A percentile compares a stretch with the other conserved stretches of the same genome.
Conservation (phyloP, 805 yeast genomes). For the Priceomyces castillae region DNA sequence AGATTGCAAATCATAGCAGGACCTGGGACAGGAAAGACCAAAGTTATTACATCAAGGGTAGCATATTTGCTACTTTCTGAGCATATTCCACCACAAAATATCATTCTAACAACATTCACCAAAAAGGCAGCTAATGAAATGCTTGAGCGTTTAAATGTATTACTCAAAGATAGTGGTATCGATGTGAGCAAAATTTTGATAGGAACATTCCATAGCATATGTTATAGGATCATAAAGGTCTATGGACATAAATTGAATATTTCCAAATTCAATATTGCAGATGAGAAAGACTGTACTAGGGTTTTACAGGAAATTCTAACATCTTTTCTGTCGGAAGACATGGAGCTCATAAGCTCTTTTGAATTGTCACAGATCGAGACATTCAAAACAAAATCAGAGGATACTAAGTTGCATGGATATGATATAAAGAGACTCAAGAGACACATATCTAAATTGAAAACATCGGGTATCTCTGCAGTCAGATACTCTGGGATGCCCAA, state of each 20-base stretch:
- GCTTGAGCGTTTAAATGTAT: slow-evolving; percentile 52
- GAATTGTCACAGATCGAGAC: slow-evolving; percentile 13
- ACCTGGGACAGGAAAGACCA: slow-evolving; percentile 76
- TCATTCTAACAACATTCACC: slow-evolving; percentile 90
- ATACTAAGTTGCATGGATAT: slow-evolving; percentile 27
- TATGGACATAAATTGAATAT: slow-evolving; percentile 54
- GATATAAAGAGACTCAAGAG: slow-evolving; percentile 40
- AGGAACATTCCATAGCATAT: slow-evolving; percentile 90
- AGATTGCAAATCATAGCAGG: slow-evolving; percentile 56
- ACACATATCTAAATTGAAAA: slow-evolving; percentile 56
- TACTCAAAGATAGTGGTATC: slow-evolving; percentile 35
- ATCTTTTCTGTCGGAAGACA: slow-evolving; percentile 18
- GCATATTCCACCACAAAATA: slow-evolving; percentile 53
- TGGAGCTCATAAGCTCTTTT: slow-evolving; percentile 12
- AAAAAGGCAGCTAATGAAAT: slow-evolving; percentile 89
- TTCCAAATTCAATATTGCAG: slow-evolving; percentile 52
- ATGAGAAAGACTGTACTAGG: slow-evolving; percentile 56
- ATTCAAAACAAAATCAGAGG: slow-evolving; percentile 12
- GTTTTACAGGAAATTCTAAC: slow-evolving; percentile 43
- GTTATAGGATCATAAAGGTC: slow-evolving; percentile 55
- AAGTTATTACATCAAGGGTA: slow-evolving; percentile 75
- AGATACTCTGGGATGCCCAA: slow-evolving; percentile 25
- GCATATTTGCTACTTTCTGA: slow-evolving; percentile 59
- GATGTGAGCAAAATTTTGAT: slow-evolving; percentile 51
- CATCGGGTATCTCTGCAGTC: slow-evolving; percentile 47